Conservation (phyloP, 2,329 filamentous ascomycete genomes). For the Fusarium camptoceras region DNA sequence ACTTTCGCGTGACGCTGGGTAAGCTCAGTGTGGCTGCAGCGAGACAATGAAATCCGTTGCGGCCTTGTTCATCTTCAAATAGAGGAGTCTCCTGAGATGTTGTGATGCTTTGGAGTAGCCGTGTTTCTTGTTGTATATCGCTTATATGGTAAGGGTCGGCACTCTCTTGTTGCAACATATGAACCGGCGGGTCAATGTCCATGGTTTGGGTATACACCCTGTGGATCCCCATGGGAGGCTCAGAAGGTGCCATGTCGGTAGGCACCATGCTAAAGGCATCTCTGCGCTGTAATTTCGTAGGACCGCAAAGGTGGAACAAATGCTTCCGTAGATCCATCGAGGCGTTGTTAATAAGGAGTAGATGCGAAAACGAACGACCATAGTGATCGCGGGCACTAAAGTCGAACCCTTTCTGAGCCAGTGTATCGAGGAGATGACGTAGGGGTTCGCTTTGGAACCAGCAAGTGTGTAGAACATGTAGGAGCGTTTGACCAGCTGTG, state of each 20-base stretch:
- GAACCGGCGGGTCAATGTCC: constrained; percentile 43
- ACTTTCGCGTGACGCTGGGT: constrained; percentile 53
- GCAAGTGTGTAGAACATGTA: constrained; percentile 56
- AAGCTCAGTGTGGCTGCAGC: constrained; percentile 63
- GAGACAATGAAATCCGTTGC: constrained; percentile 70
- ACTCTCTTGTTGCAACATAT: constrained; percentile 1
- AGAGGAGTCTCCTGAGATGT: constrained; percentile 24
- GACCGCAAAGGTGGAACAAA: constrained; percentile 47
- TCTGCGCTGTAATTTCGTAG: constrained; percentile 52
- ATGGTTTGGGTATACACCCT: constrained; percentile 22
- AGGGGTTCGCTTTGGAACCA: constrained; percentile 52
- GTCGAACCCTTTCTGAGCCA: constrained; percentile 44
- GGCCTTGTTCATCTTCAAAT: constrained; percentile 55
- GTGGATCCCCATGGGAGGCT: constrained; percentile 12
- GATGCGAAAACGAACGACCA: constrained; percentile 65
- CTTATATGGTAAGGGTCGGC: constrained; percentile 8
- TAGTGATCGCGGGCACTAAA: constrained; percentile 60
- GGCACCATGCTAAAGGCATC: constrained; percentile 62
- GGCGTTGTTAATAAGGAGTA: constrained; percentile 51
- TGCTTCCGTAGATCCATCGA: constrained; percentile 48
- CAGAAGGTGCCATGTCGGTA: background rate
- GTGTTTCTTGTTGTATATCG: constrained; percentile 32
- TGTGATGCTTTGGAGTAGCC: constrained; percentile 40
- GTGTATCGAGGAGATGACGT: constrained; percentile 41
- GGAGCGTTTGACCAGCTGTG: constrained; percentile 61